Base-by-base conservation (phyloP, 768 basidiomycete species). In the Filobasidium wieringae region DNA sequence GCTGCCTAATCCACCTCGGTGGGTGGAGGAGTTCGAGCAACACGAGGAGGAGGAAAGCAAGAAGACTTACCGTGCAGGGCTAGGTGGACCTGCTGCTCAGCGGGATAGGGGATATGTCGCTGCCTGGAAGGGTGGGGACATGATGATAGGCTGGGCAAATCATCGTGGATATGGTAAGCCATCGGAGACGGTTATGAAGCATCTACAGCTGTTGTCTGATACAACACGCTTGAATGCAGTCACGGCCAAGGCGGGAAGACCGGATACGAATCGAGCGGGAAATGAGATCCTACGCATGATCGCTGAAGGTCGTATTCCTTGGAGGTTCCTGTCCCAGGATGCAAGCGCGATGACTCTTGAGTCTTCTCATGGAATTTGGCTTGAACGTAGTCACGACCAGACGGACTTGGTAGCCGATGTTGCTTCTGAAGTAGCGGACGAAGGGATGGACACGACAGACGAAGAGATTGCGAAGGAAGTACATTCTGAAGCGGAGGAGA, bases 161-260 rank as follows among this genome's bases (percentile, higher is more conserved):
- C 76, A 79, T 57, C 87, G 85, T 69, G 85, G 87, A 19, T 89
- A 85, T 84, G 73, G 70, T 71, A 50, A 54, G 68, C 66, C 12
- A 51, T 36, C 26, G 26, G 2, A n/a, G 9, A n/a, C 4, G n/a
- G 6, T 17, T 55, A 7, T 7, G 4, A 8, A 30, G 39, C 3
- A 22, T 9, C 55, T 14, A 30, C 26, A 49, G 11, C 12, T 49
- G n/a, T 19, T 43, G 41, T 14, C 41, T 8, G 15, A 8, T 11
- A 22, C 41, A n/a, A 8, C 15, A 8, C 41, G 41, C 15, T 43
- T 9, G 22, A 5, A n/a, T 4, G 0, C 49, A 73, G 72, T 91
- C 39, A 96, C 92, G 31, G 91, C 92, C 9, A 87, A 90, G 72
- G 87, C 87, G 5, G 91, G 89, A 1, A 74, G 92, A 60, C 85